Percentiles rank a stretch among this genome's conserved stretches.
Evolutionary conservation across 2,329 filamentous ascomycete genomes (phyloP).

Genomic region (Hypoxylon sp.): DNA sequence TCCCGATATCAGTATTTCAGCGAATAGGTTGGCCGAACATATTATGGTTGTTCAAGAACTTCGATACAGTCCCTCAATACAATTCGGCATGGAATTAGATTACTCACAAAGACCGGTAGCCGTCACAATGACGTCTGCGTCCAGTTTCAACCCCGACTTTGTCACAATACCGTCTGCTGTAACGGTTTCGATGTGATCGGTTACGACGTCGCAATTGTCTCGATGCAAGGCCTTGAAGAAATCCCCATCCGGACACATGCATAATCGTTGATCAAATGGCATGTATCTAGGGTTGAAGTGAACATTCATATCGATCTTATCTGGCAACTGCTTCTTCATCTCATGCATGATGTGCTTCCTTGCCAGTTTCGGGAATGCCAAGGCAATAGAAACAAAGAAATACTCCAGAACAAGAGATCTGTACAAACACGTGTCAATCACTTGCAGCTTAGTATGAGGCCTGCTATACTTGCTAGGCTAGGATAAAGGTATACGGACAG

Average conservation of each 20-base stretch:
- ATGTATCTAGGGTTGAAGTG: conserved; percentile 69
- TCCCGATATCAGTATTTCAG: conserved; percentile 6
- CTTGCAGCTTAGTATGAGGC: background rate
- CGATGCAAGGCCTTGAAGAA: conserved; percentile 60
- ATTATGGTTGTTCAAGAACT: background rate
- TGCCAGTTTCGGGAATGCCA: conserved; percentile 62
- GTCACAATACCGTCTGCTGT: conserved; percentile 61
- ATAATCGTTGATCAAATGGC: conserved; percentile 78
- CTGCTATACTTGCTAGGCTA: background rate
- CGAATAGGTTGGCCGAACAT: background rate
- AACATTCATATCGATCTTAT: conserved; percentile 62
- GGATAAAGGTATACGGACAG: conserved; percentile 45
- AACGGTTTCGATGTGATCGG: conserved; percentile 62
- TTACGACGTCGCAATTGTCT: conserved; percentile 61
- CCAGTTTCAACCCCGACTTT: conserved; percentile 59
- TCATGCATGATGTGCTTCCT: conserved; percentile 60
- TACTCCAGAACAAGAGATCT: conserved; percentile 56
- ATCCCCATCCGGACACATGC: conserved; percentile 65
- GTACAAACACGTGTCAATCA: background rate
- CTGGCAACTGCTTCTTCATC: conserved; percentile 64
- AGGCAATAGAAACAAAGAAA: conserved; percentile 62
- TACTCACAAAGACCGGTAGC: conserved; percentile 69
- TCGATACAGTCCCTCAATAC: background rate
- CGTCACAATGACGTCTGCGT: conserved; percentile 74
- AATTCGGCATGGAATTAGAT: background rate